Evolutionary conservation across 2,329 filamentous ascomycete species (phyloP), one percentile per base, ranked within the genome.

Genomic region (Coleophoma eucalyptorum): DNA sequence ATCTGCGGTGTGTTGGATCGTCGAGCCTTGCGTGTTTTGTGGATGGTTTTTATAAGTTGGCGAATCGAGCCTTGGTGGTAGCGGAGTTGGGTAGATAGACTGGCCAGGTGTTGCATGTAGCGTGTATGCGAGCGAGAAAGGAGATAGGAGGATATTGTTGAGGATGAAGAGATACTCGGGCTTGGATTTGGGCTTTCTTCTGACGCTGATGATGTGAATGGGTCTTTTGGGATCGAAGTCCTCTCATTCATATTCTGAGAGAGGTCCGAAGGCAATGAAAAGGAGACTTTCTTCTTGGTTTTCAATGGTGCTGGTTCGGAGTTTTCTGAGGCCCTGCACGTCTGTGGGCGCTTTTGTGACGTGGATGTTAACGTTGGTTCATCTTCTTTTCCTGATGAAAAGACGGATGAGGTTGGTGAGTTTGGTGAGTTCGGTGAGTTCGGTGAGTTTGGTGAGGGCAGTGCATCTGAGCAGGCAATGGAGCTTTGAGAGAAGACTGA

Each of bases 251-350:
- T 16, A 35, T 46, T 15, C 48, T 40, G 11, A 46, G 52, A 19
- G 42, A 44, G 20, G 16, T 32, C 42, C 44, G 35, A 15, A 48
- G 50, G 26, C 10, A 35, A n/a, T 1, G 51, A 55, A 48, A 65
- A 65, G 16, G 63, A 63, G 20, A 65, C 63, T 46, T 58, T 64
- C 52, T 65, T 65, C 45, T 61, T 57, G 10, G 55, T 46, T 13
- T 52, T 52, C 15, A 58, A 51, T n/a, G 55, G 54, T 31, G 42
- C 40, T 1, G 55, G 54, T 32, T 41, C 48, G 16, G 35, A 26
- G 31, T 41, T 43, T 7, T 41, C 20, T 31, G 44, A 43, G 43
- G 15, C 32, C 21, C 33, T 50, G 18, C 35, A 35, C 49, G 8
- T 46, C 20, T 18, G 35, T 43, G 41, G 46, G 40, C 31, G 40